Evolutionary conservation across 805 yeast genomes (phyloP), one percentile per base, ranked within the genome.

Genomic region (Maudiozyma barnettii): DNA sequence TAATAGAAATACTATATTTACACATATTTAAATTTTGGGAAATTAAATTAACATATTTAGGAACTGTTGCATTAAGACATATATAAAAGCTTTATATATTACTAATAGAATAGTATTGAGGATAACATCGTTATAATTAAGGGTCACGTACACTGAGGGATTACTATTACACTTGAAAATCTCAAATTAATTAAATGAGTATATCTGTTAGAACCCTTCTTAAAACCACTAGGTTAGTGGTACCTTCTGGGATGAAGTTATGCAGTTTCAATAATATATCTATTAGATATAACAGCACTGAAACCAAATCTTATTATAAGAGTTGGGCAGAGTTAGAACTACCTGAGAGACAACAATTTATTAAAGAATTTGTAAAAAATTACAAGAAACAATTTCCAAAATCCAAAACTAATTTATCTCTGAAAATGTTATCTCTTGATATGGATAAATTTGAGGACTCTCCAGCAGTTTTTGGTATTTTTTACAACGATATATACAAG

Each of bases 391-490:
- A 56, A 31, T 62, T 60, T 46, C 67, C 67, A 16, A 56, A 58
- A 3, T 61, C 65, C 5, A 59, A 53, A 43, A 61, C 66, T 7
- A 63, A 60, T 47, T 54, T 56, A 0, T 61, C 65, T 10, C 46
- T 63, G 31, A 49, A 51, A n/a, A 58, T 54, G 12, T 45, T 63
- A 41, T 48, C 55, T 9, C 33, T 53, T 12, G 59, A 55, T 13
- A 53, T 56, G 55, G 55, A 54, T 18, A 46, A 49, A 26, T 54
- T 46, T 43, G 45, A 49, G 14, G 66, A 63, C 42, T 56, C 65
- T 2, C 67, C 67, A 0, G 51, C 61, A 31, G 57, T 63, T 5
- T 63, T 63, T 48, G 63, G 65, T 10, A 54, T 63, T 12, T 62
- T 63, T 39, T 63, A 63, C 49, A 57, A 62, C 47, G 67, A 63